Conservation (phyloP, 805 yeast species). For the Candida mattraensis region DNA sequence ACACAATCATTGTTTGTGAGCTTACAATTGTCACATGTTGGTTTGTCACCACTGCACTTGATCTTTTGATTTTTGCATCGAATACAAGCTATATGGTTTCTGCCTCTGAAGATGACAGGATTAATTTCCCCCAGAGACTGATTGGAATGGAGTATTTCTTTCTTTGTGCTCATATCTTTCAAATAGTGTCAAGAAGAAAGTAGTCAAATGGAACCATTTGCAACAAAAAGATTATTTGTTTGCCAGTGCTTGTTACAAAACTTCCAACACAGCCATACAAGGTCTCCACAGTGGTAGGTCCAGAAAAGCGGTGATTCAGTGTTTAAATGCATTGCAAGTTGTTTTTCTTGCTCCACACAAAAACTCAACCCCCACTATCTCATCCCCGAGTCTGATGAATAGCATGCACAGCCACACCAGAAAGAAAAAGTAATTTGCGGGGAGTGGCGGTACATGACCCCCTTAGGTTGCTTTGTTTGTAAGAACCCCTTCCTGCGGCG, state of each 20-base stretch:
- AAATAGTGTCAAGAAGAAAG: neutral
- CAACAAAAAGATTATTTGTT: too few species aligned
- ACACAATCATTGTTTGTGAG: constrained; percentile 23
- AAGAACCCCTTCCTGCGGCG: too few species aligned
- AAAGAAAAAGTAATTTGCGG: constrained; percentile 12
- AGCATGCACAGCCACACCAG: constrained; percentile 1
- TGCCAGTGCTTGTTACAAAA: too few species aligned
- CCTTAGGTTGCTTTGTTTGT: neutral
- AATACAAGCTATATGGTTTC: constrained; percentile 44
- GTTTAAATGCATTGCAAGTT: too few species aligned
- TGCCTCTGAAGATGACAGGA: constrained; percentile 29
- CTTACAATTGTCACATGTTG: constrained; percentile 30
- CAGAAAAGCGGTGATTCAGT: too few species aligned
- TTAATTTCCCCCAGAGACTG: constrained; percentile 18
- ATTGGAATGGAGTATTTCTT: constrained; percentile 16
- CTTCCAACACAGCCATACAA: too few species aligned
- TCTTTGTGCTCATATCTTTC: constrained; percentile 13
- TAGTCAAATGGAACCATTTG: too few species aligned
- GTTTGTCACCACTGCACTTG: constrained; percentile 46
- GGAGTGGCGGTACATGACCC: constrained; percentile 4
- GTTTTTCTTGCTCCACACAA: constrained; percentile 6
- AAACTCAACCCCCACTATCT: constrained; percentile 8
- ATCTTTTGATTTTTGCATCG: constrained; percentile 51
- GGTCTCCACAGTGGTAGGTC: too few species aligned
- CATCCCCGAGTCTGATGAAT: constrained; percentile 1